Evolutionary conservation across 2,329 filamentous ascomycete species (phyloP).

Genomic region (Neopestalotiopsis sp.): DNA sequence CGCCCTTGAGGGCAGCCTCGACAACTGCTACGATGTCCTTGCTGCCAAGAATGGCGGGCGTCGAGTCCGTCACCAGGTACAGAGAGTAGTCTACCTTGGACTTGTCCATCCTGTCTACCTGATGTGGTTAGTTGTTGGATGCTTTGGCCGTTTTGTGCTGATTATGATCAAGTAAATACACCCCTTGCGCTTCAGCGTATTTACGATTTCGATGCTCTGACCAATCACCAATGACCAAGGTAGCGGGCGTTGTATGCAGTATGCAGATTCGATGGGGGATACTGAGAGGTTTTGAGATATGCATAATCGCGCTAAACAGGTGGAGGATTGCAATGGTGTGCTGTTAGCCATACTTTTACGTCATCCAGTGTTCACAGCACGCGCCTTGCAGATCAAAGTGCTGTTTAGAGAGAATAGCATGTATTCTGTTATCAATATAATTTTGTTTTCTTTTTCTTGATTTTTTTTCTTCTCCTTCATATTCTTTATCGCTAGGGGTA

Average conservation of each 20-base stretch:
- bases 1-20: slow-evolving; percentile 75
- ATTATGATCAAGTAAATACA: background rate
- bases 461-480: slow-evolving; percentile 17
- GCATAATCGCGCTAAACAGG: slow-evolving; percentile 14
- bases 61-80: slow-evolving; percentile 93
- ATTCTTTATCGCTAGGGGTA: background rate
- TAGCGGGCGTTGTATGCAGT: background rate
- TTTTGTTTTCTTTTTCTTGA: slow-evolving; percentile 19
- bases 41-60: slow-evolving; percentile 77
- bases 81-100: slow-evolving; percentile 74
- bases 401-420: background rate
- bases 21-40: slow-evolving; percentile 76
- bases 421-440: slow-evolving; percentile 8
- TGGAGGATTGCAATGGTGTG: background rate
- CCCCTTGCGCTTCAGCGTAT: background rate
- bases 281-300: slow-evolving; percentile 11
- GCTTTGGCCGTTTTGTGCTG: background rate
- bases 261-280: background rate
- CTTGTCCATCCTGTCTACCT: slow-evolving; percentile 34
- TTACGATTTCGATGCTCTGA: background rate
- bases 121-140: background rate
- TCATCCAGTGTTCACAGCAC: slow-evolving; percentile 6
- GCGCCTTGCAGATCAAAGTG: background rate
- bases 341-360: slow-evolving; percentile 11
- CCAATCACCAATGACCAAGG: background rate